Conservation (phyloP, 768 basidiomycete genomes). For the Tubosaeta sp. region DNA sequence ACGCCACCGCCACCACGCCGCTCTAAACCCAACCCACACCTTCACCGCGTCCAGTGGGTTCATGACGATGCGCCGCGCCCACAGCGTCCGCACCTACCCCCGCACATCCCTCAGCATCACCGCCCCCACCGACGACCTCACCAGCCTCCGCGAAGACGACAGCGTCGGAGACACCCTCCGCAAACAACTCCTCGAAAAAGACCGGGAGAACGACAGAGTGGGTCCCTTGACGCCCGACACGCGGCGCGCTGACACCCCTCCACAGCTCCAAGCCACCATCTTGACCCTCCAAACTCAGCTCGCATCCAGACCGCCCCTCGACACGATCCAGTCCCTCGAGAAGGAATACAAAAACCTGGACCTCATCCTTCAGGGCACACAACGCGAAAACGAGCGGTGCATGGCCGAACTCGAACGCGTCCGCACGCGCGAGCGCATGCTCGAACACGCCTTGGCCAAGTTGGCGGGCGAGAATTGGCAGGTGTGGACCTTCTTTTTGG, state of each 20-base stretch:
- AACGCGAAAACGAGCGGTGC: slow-evolving; percentile 79
- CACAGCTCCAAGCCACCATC: slow-evolving; percentile 59
- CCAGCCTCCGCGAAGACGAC: slow-evolving; percentile 53
- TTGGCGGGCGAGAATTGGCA: slow-evolving; percentile 82
- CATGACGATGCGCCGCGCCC: slow-evolving; percentile 50
- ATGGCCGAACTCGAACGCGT: slow-evolving; percentile 76
- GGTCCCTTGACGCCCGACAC: not conserved
- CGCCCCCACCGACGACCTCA: slow-evolving; percentile 40
- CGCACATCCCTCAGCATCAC: slow-evolving; percentile 44
- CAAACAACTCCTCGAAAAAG: slow-evolving; percentile 60
- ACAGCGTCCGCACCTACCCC: slow-evolving; percentile 54
- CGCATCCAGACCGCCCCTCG: slow-evolving; percentile 61
- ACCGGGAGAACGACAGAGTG: slow-evolving; percentile 69
- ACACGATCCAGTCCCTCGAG: slow-evolving; percentile 59
- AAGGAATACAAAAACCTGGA: slow-evolving; percentile 75
- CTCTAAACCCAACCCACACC: not conserved
- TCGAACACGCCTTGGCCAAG: slow-evolving; percentile 67
- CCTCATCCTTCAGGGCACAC: slow-evolving; percentile 72
- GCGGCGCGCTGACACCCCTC: not conserved
- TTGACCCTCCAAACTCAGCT: slow-evolving; percentile 62
- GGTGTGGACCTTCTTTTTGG: too few relatives aligned
- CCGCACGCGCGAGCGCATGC: slow-evolving; percentile 68
- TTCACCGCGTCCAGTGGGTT: not conserved
- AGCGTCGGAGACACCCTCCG: slow-evolving; percentile 53
- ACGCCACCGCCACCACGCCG: not conserved